Conservation (phyloP, 1,139 yeast genomes). For the Candida sanyaensis region DNA sequence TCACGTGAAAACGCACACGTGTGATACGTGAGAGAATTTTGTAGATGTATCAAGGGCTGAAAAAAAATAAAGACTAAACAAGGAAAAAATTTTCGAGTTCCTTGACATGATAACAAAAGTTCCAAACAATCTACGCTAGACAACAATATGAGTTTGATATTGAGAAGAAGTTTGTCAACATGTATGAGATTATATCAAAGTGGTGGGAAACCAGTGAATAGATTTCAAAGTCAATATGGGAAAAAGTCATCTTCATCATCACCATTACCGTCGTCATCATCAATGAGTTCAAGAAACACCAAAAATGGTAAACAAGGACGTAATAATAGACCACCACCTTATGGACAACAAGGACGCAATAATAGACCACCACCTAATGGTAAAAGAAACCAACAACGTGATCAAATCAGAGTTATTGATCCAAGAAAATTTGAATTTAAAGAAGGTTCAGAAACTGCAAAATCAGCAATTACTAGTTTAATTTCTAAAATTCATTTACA, state of each 20-base stretch:
- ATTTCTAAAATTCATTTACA: slow-evolving; percentile 27
- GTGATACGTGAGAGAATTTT: no score
- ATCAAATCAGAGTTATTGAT: background rate
- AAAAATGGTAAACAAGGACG: no score
- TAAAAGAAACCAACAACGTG: background rate
- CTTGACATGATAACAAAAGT: no score
- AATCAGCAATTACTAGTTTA: slow-evolving; percentile 31
- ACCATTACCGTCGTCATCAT: background rate
- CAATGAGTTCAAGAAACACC: background rate
- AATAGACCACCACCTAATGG: background rate
- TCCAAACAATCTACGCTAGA: no score
- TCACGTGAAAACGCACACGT: background rate
- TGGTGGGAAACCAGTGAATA: background rate
- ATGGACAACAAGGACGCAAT: background rate
- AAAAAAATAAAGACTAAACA: no score
- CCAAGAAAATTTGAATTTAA: slow-evolving; percentile 16
- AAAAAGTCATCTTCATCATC: background rate
- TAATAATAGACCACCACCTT: background rate
- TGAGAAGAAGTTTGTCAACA: background rate
- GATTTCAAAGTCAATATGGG: background rate
- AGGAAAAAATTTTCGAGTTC: no score
- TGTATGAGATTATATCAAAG: background rate
- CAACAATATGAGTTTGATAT: background rate
- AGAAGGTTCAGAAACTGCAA: slow-evolving; percentile 24
- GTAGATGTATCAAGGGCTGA: no score